Evolutionary conservation across 345 rosid species (phyloP).

Genomic region (Populus pruinosa): DNA sequence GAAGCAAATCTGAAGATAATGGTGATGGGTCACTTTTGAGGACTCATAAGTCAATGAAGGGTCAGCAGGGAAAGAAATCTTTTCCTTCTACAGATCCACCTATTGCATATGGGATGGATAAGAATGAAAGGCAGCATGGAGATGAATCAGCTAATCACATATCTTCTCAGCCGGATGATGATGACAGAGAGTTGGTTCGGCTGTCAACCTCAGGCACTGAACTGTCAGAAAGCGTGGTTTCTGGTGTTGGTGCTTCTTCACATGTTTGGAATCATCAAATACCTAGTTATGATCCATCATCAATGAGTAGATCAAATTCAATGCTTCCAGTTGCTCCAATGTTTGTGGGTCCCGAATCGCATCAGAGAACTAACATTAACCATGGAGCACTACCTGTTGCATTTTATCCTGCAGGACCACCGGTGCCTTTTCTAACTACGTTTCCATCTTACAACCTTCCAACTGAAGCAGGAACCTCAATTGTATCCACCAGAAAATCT

Average conservation of each 20-base stretch:
- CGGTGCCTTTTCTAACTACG: constrained; percentile 23
- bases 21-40: constrained; percentile 3
- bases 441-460: constrained; percentile 17
- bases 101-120: constrained; percentile 4
- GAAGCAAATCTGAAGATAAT: constrained; percentile 20
- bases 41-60: constrained; percentile 7
- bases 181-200: constrained; percentile 4
- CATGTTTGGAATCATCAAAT: constrained; percentile 9
- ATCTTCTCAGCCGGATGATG: constrained; percentile 7
- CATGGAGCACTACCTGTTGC: neutral
- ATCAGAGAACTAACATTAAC: neutral
- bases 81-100: neutral
- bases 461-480: constrained; percentile 14
- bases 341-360: constrained; percentile 11
- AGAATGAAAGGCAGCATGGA: neutral
- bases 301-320: constrained; percentile 7
- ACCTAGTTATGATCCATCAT: constrained; percentile 12
- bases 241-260: neutral
- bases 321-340: constrained; percentile 6
- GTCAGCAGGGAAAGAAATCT: constrained; percentile 9
- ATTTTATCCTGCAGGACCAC: constrained; percentile 24
- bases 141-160: neutral
- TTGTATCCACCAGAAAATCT: neutral
- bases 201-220: constrained; percentile 5
- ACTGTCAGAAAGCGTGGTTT: constrained; percentile 3